Evolutionary conservation across 1,139 yeast species (phyloP), one percentile per base, ranked within the genome.

Genomic region (Pichia sp.): DNA sequence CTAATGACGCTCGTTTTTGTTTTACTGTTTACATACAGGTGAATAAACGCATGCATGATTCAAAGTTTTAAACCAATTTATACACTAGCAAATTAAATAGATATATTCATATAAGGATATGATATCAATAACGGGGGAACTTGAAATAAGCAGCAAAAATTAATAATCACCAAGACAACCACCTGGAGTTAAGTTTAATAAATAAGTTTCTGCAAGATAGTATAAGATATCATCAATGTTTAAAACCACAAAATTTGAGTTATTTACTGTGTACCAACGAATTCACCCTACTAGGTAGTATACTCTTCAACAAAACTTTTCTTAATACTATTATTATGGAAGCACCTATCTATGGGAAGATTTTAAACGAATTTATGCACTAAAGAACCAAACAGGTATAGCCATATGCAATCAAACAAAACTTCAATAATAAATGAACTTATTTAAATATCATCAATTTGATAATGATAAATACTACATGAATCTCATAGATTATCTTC

Each of bases 281-380:
- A 27, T 22, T 63, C 67, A 7, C 59, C 60, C 16, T 57, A 43
- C 2, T 54, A 57, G 42, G 62, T 66, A 32, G 58, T 59, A 46
- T 58, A 65, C 45, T 65, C 68, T 27, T 53, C 65, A 40, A 59
- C 42, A 37, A 52, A 56, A 5, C 55, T 61, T 22, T 56, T 51
- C 36, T 50, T 55, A 51, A 64, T 55, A 16, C 54, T 55, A 25
- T 63, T 48, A 9, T 50, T 48, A 38, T 62, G 63, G 26, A 65
- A 57, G 43, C 61, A 53, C 50, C 68, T 61, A 47, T 63, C 67
- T 23, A 64, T 39, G 18, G 63, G 41, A 49, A 63, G 67, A 45
- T 59, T 53, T 35, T 64, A 61, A 20, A 60, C 58, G 55, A 62
- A 63, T 29, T n/a, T n/a, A n/a, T n/a, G n/a, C n/a, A n/a, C n/a